These are phyloP conservation scores for Suillus placidus DNA, from an alignment of 768 basidiomycete genomes.

Conservation along the genomic window DNA sequence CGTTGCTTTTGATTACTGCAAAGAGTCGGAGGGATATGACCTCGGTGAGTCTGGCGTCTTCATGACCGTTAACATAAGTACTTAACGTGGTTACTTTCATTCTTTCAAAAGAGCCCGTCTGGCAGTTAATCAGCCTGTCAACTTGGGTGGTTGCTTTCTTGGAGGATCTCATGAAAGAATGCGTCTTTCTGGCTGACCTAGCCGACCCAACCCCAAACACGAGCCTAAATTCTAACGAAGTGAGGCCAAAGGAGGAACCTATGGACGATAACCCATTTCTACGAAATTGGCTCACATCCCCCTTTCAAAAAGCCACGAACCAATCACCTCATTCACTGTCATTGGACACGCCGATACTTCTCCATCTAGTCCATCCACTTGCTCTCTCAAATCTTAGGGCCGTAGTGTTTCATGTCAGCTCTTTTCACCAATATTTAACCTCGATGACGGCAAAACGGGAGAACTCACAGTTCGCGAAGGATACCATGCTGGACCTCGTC, in stretches of 20 bases:
- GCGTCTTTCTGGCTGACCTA: conserved; percentile 39
- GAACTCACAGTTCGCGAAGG: conserved; percentile 64
- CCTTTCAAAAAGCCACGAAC: conserved; percentile 24
- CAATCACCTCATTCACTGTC: conserved; percentile 19
- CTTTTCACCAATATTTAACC: conserved; percentile 56
- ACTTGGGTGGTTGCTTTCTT: conserved; percentile 64
- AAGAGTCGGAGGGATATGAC: conserved; percentile 62
- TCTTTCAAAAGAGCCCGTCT: conserved; percentile 56
- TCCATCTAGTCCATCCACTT: conserved; percentile 67
- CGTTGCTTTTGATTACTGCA: conserved; percentile 68
- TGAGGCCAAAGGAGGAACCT: conserved; percentile 30
- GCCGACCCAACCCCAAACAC: conserved; percentile 13
- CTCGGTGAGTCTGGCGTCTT: conserved; percentile 47
- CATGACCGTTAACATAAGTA: conserved; percentile 1
- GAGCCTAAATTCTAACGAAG: neutral
- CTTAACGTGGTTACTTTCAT: conserved; percentile 11
- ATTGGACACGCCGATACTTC: conserved; percentile 45
- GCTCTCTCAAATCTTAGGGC: conserved; percentile 52
- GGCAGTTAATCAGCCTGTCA: conserved; percentile 69
- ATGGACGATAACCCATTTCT: conserved; percentile 30
- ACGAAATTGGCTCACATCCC: conserved; percentile 33
- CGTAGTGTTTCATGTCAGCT: conserved; percentile 58
- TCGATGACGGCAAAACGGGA: conserved; percentile 59
- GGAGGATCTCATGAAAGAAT: conserved; percentile 63
- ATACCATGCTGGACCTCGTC: conserved; percentile 62